A percentile compares a stretch with the other conserved stretches of the same genome.
phyloP scores from a whole-genome alignment of 2,329 filamentous ascomycete species.

The Ophiostoma sp. region DNA sequence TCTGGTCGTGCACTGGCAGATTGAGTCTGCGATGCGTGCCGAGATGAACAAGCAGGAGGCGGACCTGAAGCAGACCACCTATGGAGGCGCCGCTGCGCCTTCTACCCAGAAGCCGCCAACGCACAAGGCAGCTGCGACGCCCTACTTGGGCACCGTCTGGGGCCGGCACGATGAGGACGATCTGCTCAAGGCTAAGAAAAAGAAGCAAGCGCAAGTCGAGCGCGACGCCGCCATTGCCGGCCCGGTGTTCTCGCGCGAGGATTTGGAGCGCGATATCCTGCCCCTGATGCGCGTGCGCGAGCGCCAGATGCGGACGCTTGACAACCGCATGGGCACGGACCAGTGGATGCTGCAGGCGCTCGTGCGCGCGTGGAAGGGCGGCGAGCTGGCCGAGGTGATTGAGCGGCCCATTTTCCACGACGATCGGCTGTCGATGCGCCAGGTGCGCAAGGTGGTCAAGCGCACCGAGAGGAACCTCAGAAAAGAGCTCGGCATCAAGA shows the following conservation, averaged over 20 bases:
- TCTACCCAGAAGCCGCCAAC: neutral
- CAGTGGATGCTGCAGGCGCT: slow-evolving; percentile 56
- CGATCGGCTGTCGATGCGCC: neutral
- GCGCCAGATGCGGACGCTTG: slow-evolving; percentile 44
- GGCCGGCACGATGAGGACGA: neutral
- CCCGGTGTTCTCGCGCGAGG: slow-evolving; percentile 40
- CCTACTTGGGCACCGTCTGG: neutral
- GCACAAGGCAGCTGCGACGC: neutral
- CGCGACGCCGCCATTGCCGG: neutral
- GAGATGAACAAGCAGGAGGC: slow-evolving; percentile 32
- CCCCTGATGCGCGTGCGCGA: slow-evolving; percentile 50
- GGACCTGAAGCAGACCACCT: too few species aligned
- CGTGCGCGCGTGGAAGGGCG: slow-evolving; percentile 54
- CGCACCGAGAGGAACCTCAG: neutral
- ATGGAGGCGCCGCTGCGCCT: too few species aligned
- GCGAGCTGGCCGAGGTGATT: slow-evolving; percentile 34
- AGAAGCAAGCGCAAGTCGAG: neutral
- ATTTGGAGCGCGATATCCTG: slow-evolving; percentile 43
- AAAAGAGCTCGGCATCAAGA: neutral
- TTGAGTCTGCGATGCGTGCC: slow-evolving; percentile 52
- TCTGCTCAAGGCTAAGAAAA: neutral
- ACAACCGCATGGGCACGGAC: slow-evolving; percentile 39
- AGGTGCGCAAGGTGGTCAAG: neutral
- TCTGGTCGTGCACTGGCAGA: slow-evolving; percentile 61
- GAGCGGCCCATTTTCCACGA: slow-evolving; percentile 5